Evolutionary conservation across 768 basidiomycete species (phyloP), one percentile per base, ranked within the genome.

Genomic region (Trametes cingulata): DNA sequence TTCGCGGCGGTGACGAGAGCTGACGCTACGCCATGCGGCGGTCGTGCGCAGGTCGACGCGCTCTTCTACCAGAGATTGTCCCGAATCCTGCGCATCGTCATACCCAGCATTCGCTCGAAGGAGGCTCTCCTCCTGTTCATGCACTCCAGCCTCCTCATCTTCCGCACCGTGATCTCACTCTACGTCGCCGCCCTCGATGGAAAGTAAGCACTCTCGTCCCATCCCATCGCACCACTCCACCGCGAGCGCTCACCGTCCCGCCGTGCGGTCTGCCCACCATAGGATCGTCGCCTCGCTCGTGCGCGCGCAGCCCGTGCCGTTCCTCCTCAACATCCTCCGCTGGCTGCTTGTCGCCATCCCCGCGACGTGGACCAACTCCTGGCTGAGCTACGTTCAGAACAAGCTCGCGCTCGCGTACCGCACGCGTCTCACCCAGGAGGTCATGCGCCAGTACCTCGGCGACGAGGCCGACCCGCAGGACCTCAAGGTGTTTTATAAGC

Each of bases 201-300:
- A 73, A 88, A 85, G 90, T 92, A 29, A 64, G 67, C 60, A 22
- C 49, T 14, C 10, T 2, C 46, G 37, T 37, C 19, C 45, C 25
- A 10, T 33, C 29, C n/a, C 10, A 10, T 33, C 29, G 29, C 40
- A 19, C 41, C 54, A 8, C 7, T n/a, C 14, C 29, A 4, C 12
- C 17, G 50, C 19, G 39, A 9, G 8, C 39, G 33, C 29, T 29
- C 10, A 41, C 52, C 40, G 2, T 47, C 27, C 35, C 41, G 8
- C 10, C 36, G 9, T 33, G 27, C 46, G 8, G 29, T 33, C 10
- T 33, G 6, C 29, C 29, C 10, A 10, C 29, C 17, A 55, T 52
- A 95, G 93, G 71, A 98, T 98, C 65, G 96, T 98, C 5, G 93
- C 95, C 3, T 93, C 92, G 47, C 83, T 99, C 10, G 96, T 99